Base-by-base conservation (phyloP, 805 yeast species). In the Sugiyamaella lignohabitans region DNA sequence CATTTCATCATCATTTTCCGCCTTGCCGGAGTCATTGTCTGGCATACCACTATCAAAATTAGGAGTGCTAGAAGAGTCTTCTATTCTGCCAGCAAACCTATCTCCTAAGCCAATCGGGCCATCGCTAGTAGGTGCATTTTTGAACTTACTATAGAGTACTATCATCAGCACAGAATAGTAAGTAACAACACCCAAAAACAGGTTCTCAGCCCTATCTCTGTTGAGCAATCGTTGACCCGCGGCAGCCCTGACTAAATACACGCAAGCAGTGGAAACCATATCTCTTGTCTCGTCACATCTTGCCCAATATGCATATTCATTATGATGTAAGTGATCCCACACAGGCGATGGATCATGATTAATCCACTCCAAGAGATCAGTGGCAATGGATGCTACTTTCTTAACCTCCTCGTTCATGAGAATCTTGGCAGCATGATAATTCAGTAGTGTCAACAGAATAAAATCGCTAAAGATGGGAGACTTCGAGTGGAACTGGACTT, bases 351-450 rank as follows among this genome's bases (percentile, higher is more conserved):
- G 35, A 8, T 32, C 39, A 14, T 41, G 23, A 18, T 29, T 39
- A 19, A 44, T 18, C 39, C 40, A 45, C 17, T 34, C 44, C 22
- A 57, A 51, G 22, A 62, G 45, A 35, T 54, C 55, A 14, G 57
- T 46, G 11, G 63, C 57, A 8, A 59, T 59, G 40, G 51, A 55
- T n/a, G 54, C 50, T 6, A 63, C 57, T n/a, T 59, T 42, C 16
- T 58, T 57, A 37, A 63, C 37, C 41, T 63, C 66, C 35, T 59
- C 64, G 46, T 59, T 60, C 38, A 59, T 60, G 37, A 52, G 46
- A 20, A 62, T 53, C 46, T 53, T 54, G n/a, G 59, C 52, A 18
- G 63, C 51, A 50, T 58, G 59, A 46, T 59, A 61, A 43, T 56
- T 54, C 27, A 61, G 54, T 16, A 58, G 50, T 3, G 59, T 46